Conservation (phyloP, 1,139 yeast genomes). For the Candida glucosophila region DNA sequence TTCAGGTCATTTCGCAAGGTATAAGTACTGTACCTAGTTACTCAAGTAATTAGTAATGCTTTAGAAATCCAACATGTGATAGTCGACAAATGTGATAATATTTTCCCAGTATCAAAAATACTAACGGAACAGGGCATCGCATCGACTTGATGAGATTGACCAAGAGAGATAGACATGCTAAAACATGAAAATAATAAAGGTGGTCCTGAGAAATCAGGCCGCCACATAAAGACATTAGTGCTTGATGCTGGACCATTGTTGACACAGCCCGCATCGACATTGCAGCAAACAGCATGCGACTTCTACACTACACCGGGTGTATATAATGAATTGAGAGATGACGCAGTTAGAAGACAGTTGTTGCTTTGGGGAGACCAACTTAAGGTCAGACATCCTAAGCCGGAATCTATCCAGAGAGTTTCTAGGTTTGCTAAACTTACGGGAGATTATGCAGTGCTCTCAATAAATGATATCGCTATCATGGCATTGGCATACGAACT, state of each 20-base stretch:
- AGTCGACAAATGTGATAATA: too few relatives aligned
- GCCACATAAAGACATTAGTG: constrained; percentile 47
- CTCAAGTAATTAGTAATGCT: too few relatives aligned
- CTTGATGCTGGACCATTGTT: constrained; percentile 94
- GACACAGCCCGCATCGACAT: constrained; percentile 71
- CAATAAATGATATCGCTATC: constrained; percentile 86
- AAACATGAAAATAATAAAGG: too few relatives aligned
- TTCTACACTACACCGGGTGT: constrained; percentile 93
- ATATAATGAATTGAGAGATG: constrained; percentile 78
- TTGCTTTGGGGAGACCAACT: constrained; percentile 66
- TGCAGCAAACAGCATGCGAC: constrained; percentile 57
- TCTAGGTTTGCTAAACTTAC: constrained; percentile 73
- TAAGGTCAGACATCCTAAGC: constrained; percentile 66
- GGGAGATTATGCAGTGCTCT: constrained; percentile 84
- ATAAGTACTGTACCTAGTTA: too few relatives aligned
- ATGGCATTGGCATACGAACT: constrained; percentile 87
- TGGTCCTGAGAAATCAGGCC: constrained; percentile 1
- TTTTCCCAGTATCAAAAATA: too few relatives aligned
- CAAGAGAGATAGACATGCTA: too few relatives aligned
- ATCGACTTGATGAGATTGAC: too few relatives aligned
- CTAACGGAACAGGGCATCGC: too few relatives aligned
- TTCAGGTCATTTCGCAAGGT: too few relatives aligned
- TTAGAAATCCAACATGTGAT: too few relatives aligned
- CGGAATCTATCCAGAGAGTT: constrained; percentile 55
- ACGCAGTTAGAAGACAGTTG: constrained; percentile 69